These are phyloP conservation scores for Solanum stenotomum DNA, from an alignment of 257 asterid species.

Conservation along the genomic window DNA sequence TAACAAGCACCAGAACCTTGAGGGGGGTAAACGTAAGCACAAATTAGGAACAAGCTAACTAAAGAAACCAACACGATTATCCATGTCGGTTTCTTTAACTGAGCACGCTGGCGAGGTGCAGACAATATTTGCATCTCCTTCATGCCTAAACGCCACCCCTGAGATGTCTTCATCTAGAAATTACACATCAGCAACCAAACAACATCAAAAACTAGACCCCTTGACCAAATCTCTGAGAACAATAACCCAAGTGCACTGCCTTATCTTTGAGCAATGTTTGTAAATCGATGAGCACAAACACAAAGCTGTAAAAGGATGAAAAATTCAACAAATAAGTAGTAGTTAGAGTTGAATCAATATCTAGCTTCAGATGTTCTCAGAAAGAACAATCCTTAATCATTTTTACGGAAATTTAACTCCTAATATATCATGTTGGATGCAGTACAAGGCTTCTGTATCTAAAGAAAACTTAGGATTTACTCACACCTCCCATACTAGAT, in stretches of 20 bases:
- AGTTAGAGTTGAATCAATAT: neutral
- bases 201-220: neutral
- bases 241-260: neutral
- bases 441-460: neutral
- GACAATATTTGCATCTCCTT: constrained; percentile 72
- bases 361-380: neutral
- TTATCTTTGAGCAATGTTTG: neutral
- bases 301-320: neutral
- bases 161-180: constrained; percentile 76
- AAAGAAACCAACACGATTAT: constrained; percentile 74
- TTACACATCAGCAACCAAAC: constrained; percentile 29
- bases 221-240: neutral
- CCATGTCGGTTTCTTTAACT: constrained; percentile 89
- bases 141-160: constrained; percentile 85
- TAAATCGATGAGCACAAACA: neutral
- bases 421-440: neutral
- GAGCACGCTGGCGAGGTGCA: constrained; percentile 78
- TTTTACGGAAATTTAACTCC: neutral
- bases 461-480: neutral
- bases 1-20: constrained; percentile 77
- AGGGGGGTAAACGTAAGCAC: constrained; percentile 90
- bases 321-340: neutral
- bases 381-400: neutral
- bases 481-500: neutral
- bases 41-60: constrained; percentile 78